Evolutionary conservation across 2,329 filamentous ascomycete species (phyloP).

Genomic region (Akanthomyces muscarius): DNA sequence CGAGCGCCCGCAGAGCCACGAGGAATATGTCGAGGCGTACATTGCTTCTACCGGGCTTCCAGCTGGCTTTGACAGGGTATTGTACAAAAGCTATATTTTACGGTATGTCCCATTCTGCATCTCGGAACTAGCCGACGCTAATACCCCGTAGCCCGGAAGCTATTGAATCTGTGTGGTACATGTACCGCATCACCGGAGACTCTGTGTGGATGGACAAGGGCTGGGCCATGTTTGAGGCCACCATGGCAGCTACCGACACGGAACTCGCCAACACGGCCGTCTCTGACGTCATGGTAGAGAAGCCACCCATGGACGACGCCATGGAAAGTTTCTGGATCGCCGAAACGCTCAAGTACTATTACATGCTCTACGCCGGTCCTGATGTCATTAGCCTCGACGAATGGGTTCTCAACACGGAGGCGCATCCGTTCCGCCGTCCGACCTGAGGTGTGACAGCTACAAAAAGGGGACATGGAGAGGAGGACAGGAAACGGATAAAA

Average conservation of each 20-base stretch:
- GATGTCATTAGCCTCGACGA: constrained; percentile 63
- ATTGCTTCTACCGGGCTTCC: constrained; percentile 45
- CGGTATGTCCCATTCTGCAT: constrained; percentile 42
- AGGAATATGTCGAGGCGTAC: constrained; percentile 47
- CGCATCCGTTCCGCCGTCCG: constrained; percentile 53
- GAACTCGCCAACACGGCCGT: constrained; percentile 68
- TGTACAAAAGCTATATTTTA: constrained; percentile 53
- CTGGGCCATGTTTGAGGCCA: constrained; percentile 78
- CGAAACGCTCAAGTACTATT: constrained; percentile 92
- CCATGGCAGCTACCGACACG: constrained; percentile 63
- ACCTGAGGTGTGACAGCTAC: constrained; percentile 20
- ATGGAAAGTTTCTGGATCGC: constrained; percentile 92
- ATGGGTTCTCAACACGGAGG: constrained; percentile 63
- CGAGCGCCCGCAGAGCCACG: constrained; percentile 44
- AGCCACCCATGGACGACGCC: constrained; percentile 48
- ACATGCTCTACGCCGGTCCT: constrained; percentile 69
- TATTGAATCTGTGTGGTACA: constrained; percentile 83
- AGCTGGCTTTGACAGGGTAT: constrained; percentile 47
- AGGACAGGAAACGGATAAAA: no score
- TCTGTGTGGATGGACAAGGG: constrained; percentile 71
- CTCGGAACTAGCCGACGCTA: background rate
- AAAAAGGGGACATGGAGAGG: background rate
- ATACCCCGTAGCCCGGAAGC: constrained; percentile 63
- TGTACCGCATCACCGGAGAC: constrained; percentile 86
- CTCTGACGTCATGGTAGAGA: constrained; percentile 50